Conservation (phyloP, 306 rosid species). For the Sophora flavescens region DNA sequence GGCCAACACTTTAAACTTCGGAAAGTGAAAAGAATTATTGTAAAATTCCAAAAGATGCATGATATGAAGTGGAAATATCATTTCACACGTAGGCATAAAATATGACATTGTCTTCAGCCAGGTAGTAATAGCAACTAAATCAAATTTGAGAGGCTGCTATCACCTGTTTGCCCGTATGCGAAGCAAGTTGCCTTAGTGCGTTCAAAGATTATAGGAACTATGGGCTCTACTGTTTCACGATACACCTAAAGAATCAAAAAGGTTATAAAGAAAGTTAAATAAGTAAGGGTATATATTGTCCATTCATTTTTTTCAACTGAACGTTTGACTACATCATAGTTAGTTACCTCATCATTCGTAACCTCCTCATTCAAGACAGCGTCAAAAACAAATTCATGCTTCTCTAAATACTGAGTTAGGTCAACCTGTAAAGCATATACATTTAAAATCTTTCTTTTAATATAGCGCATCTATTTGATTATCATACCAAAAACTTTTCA, state of each 20-base stretch:
- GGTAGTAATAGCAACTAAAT: constrained; percentile 41
- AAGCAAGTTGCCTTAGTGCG: constrained; percentile 99
- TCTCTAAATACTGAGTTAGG: constrained; percentile 91
- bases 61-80: constrained; percentile 25
- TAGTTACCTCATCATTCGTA: constrained; percentile 91
- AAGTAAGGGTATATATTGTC: constrained; percentile 18
- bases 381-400: constrained; percentile 96
- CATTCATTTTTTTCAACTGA: constrained; percentile 14
- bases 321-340: constrained; percentile 41
- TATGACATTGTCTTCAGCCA: background rate
- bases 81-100: constrained; percentile 20
- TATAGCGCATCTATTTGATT: constrained; percentile 30
- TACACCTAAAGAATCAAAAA: constrained; percentile 68
- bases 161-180: constrained; percentile 99
- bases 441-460: constrained; percentile 41
- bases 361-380: constrained; percentile 98
- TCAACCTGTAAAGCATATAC: constrained; percentile 77
- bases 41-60: constrained; percentile 6
- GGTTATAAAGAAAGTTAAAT: constrained; percentile 28
- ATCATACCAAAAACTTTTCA: constrained; percentile 28
- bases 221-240: constrained; percentile 98
- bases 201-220: constrained; percentile 96
- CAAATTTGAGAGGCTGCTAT: constrained; percentile 42
- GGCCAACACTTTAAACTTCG: background rate
- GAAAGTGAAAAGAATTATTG: constrained; percentile 6